Base-by-base conservation (phyloP, 75 land plant genomes). In the Selaginella tamariscina region DNA sequence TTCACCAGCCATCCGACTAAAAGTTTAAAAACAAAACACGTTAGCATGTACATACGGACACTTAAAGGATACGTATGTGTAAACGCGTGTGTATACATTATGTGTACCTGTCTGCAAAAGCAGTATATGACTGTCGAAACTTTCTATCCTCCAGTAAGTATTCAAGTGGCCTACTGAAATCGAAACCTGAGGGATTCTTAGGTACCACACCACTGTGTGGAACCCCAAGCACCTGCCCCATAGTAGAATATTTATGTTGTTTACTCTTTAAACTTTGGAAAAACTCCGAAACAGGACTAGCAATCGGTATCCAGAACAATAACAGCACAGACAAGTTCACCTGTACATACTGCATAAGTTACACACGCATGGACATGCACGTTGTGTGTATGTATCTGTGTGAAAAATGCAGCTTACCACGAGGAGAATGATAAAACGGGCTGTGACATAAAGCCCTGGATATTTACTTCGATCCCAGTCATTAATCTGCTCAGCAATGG, bases 1-100 rank as follows among this genome's bases (percentile, higher is more conserved):
- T 71, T 84, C 86, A n/a, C 86, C 86, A 54, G 84, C 86, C 67
- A 84, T 64, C 68, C 84, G 83, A 69, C 86, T 84, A 69, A 27
- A 55, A 30, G 20, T 22, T 30, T 30, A 73, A 31, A 31, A 20
- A 65, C 1, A 31, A 28, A 0, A 30, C 20, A 64, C 54, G 5
- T 54, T 39, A 39, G 15, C 49, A 39, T 5, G 11, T 39, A n/a
- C n/a, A n/a, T n/a, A n/a, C n/a, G n/a, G n/a, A n/a, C n/a, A n/a
- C n/a, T n/a, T n/a, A n/a, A n/a, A n/a, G n/a, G n/a, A n/a, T n/a
- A n/a, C 49, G 49, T 5, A 39, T 15, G 5, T 39, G 49, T 5
- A 5, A 15, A 39, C 15, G 49, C 49, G 49, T 39, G 11, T 5
- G 49, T 5, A 39, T 39, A n/a, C n/a, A n/a, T n/a, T n/a, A n/a